Base-by-base conservation (phyloP, 2,329 filamentous ascomycete genomes). In the Penicillium sp. region DNA sequence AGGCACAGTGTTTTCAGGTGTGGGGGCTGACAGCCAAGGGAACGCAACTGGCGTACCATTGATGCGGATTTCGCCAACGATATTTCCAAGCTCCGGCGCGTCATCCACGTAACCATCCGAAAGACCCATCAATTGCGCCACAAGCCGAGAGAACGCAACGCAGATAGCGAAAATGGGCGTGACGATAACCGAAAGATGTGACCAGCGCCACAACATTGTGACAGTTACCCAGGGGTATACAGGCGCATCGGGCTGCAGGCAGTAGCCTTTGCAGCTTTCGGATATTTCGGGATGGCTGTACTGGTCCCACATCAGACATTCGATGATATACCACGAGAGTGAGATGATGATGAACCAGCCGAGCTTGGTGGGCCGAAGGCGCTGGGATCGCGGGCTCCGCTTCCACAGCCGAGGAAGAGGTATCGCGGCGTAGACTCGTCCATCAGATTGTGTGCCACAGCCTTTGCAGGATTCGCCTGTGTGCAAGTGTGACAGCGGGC, bases 191-290 rank as follows among this genome's bases (percentile, higher is more conserved):
- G 68, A 72, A 6, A 76, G 56, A 60, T 72, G 71, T 16, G 72
- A 72, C 76, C 76, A 78, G 25, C 76, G 75, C 68, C 69, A 81
- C 3, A 83, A 54, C 64, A 85, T 74, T 3, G 81, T 84, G 3
- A 81, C 80, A 6, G 83, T 74, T 6, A 83, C 81, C 56, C 78
- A 82, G 0, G 83, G 83, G 48, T 78, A 82, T 23, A 72, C 64
- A 0, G 83, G 83, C 10, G 80, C 80, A 57, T 82, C 72, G 21
- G 75, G 75, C 41, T 77, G 72, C 34, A 82, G 71, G 50, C 79
- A 80, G 56, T 78, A 81, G 23, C 78, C 79, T 35, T 74, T 68
- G 60, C 82, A 83, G 8, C 64, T 72, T 13, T 70, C 61, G 5
- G 80, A 78, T 55, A 80, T 78, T 8, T 70, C 58, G 3, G 78